Evolutionary conservation across 2,329 filamentous ascomycete genomes (phyloP).

Genomic region (Pseudocercospora vitis): DNA sequence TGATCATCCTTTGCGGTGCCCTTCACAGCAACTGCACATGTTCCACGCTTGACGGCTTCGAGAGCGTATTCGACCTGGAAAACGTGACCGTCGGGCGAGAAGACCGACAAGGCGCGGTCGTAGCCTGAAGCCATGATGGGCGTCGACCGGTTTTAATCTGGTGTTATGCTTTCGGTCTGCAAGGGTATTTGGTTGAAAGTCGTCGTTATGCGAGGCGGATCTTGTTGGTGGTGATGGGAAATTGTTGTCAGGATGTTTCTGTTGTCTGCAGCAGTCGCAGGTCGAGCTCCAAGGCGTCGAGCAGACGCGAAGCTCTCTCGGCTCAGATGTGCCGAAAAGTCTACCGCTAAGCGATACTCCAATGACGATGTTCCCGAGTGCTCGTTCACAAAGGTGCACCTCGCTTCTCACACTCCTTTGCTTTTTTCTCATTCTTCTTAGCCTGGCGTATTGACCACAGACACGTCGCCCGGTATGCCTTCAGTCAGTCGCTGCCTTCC

Average conservation of each 20-base stretch:
- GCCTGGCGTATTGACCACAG: background rate
- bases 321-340: constrained; percentile 9
- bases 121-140: constrained; percentile 84
- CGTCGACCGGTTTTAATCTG: background rate
- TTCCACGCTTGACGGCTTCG: constrained; percentile 99
- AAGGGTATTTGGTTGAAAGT: background rate
- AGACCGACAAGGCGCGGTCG: constrained; percentile 98
- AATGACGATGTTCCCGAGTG: no score
- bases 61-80: constrained; percentile 99
- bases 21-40: constrained; percentile 97
- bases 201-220: background rate
- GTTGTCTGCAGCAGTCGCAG: constrained; percentile 2
- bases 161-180: background rate
- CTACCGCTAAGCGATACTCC: constrained; percentile 2
- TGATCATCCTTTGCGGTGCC: constrained; percentile 61
- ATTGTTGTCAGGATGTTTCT: constrained; percentile 1
- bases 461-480: constrained; percentile 25
- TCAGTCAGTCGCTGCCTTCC: constrained; percentile 30
- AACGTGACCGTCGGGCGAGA: constrained; percentile 98
- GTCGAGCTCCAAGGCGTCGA: constrained; percentile 20
- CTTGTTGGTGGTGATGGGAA: constrained; percentile 5
- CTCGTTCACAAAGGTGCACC: constrained; percentile 3
- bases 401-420: constrained; percentile 7
- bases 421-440: constrained; percentile 2
- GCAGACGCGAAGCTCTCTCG: constrained; percentile 10